phyloP scores from a whole-genome alignment of 2,329 filamentous ascomycete species.

The Xylariales sp. region DNA sequence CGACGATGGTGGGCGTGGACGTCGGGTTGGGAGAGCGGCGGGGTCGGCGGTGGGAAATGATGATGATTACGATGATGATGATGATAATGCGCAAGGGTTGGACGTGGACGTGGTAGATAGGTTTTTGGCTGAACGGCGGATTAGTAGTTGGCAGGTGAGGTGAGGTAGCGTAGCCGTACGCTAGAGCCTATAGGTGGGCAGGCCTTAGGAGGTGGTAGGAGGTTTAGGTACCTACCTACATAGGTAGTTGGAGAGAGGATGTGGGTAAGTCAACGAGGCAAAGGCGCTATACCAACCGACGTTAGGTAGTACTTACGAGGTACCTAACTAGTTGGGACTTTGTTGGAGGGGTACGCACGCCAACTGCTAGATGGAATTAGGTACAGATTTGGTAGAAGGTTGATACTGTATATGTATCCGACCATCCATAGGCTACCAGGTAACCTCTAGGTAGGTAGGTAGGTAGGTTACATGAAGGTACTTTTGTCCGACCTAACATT shows the following conservation, averaged over 20 bases:
- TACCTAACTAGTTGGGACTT: slow-evolving; percentile 10
- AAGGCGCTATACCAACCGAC: slow-evolving; percentile 31
- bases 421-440: too few relatives aligned
- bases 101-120: slow-evolving; percentile 31
- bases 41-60: slow-evolving; percentile 37
- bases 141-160: slow-evolving; percentile 35
- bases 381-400: background rate
- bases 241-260: background rate
- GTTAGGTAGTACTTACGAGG: slow-evolving; percentile 11
- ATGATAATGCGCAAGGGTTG: slow-evolving; percentile 41
- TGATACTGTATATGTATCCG: too few relatives aligned
- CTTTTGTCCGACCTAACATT: background rate
- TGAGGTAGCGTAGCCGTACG: slow-evolving; percentile 26
- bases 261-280: slow-evolving; percentile 13
- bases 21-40: slow-evolving; percentile 28
- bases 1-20: slow-evolving; percentile 30
- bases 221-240: too few relatives aligned
- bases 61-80: slow-evolving; percentile 37
- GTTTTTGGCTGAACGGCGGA: slow-evolving; percentile 36
- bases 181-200: background rate
- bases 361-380: background rate
- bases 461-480: background rate
- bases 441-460: too few relatives aligned
- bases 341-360: slow-evolving; percentile 18
- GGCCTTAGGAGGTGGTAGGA: too few relatives aligned